These are phyloP conservation scores for Candida endomychidarum DNA, from an alignment of 805 yeast species.

Conservation along the genomic window DNA sequence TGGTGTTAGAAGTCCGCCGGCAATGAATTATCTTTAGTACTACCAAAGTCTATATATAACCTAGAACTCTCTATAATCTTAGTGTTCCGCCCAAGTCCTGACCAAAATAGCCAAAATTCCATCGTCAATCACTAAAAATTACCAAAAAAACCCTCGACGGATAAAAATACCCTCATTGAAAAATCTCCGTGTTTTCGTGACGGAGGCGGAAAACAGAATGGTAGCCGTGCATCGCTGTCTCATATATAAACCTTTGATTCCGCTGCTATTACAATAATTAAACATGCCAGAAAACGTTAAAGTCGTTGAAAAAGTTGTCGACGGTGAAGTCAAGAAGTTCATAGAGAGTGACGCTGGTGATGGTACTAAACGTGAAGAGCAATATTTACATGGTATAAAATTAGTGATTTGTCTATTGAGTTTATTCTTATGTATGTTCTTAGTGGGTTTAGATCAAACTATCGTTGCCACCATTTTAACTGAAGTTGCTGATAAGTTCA, in stretches of 20 bases:
- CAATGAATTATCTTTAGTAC: too few relatives aligned
- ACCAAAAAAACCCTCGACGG: too few relatives aligned
- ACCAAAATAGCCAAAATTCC: too few relatives aligned
- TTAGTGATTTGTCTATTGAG: conserved; percentile 27
- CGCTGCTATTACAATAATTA: not conserved
- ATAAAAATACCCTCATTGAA: too few relatives aligned
- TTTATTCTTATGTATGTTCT: conserved; percentile 30
- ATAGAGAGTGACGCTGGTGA: conserved; percentile 45
- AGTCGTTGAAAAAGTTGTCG: conserved; percentile 1
- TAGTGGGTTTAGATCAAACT: conserved; percentile 41
- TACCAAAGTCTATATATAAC: too few relatives aligned
- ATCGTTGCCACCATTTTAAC: conserved; percentile 36
- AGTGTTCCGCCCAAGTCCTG: too few relatives aligned
- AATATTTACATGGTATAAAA: conserved; percentile 30
- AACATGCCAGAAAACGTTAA: conserved; percentile 1
- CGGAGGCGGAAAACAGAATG: not conserved
- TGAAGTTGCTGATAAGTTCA: conserved; percentile 35
- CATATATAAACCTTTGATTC: too few relatives aligned
- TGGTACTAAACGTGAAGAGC: conserved; percentile 40
- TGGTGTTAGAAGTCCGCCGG: too few relatives aligned
- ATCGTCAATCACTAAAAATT: too few relatives aligned
- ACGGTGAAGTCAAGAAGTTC: conserved; percentile 17
- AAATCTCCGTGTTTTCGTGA: too few relatives aligned
- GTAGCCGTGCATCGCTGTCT: too few relatives aligned
- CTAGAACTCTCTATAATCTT: too few relatives aligned